Evolutionary conservation across 2,329 filamentous ascomycete genomes (phyloP), one percentile per base, ranked within the genome.

Genomic region (Fusarium newnesense): DNA sequence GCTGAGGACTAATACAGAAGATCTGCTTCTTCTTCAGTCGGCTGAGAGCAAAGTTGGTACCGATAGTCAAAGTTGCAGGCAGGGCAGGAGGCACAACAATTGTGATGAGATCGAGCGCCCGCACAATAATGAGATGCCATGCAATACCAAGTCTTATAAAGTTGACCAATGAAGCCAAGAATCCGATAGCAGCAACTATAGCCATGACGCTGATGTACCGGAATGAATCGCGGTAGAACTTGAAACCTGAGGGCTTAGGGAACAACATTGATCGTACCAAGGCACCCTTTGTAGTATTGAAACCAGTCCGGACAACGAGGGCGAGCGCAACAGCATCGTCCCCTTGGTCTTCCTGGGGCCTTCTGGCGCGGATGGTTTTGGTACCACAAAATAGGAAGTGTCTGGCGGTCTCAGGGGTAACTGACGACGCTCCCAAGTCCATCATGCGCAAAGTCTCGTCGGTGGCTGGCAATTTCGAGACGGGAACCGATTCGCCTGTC

Each of bases 191-290:
- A 28, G 96, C 97, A 76, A 99, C 92, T 46, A 91, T 84, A 10
- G 89, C 96, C 96, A 99, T 99, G 68, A 99, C 96, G 8, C 94
- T 95, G 68, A 99, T 98, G 81, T 99, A 99, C 28, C 95, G 91
- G 84, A 99, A 99, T 1, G 96, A 98, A 81, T 99, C 96, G 46
- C 94, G 91, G 81, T 99, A 99, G 80, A 99, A 99, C 78, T 97
- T 98, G 89, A 99, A 99, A 1, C 96, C 96, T 2, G 96, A 97
- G 4, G 96, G 96, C 79, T 99, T 99, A 0, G 96, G 97, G 80
- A 99, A 99, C 42, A 99, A 88, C 96, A 99, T 99, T 2, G 96
- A 98, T 30, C 96, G 93, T 67, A 99, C 95, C 24, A 99, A 85
- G 15, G 96, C 94, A 30, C 96, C 96, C 81, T 99, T 99, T 4